Conservation (phyloP, 78 protist species). For the Dictyostelium discoideum region DNA sequence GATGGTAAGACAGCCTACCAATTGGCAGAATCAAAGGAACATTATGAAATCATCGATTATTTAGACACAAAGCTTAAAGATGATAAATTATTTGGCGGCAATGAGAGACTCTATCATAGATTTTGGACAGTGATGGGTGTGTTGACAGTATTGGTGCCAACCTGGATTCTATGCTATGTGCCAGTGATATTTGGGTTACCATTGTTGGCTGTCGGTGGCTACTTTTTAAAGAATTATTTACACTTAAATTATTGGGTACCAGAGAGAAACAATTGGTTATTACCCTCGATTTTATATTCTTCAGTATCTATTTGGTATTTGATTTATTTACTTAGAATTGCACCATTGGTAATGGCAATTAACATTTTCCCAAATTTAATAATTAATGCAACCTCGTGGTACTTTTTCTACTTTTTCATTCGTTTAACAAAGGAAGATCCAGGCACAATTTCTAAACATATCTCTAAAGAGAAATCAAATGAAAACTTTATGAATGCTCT, state of each 20-base stretch:
- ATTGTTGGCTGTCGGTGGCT: slow-evolving; percentile 13
- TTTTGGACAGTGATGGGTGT: slow-evolving; percentile 9
- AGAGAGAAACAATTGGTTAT: slow-evolving; percentile 35
- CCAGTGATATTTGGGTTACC: background rate
- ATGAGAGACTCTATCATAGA: background rate
- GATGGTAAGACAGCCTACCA: slow-evolving; percentile 27
- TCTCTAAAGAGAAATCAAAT: slow-evolving; percentile 1
- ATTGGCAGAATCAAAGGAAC: background rate
- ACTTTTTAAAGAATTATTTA: background rate
- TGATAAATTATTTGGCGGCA: background rate
- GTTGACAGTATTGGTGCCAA: background rate
- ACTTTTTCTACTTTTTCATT: slow-evolving; percentile 30
- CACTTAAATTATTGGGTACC: slow-evolving; percentile 38
- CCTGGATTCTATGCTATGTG: background rate
- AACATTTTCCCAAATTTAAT: background rate
- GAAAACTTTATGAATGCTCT: slow-evolving; percentile 13
- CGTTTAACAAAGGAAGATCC: background rate
- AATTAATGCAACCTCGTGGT: slow-evolving; percentile 1
- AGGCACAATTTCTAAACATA: background rate
- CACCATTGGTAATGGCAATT: background rate
- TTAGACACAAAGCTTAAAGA: background rate
- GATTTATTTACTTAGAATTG: background rate
- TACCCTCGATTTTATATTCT: slow-evolving; percentile 19
- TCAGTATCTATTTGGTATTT: slow-evolving; percentile 24
- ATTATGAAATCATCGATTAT: slow-evolving; percentile 13